Conservation (phyloP, 2,329 filamentous ascomycete genomes). For the Alternaria gansuensis region DNA sequence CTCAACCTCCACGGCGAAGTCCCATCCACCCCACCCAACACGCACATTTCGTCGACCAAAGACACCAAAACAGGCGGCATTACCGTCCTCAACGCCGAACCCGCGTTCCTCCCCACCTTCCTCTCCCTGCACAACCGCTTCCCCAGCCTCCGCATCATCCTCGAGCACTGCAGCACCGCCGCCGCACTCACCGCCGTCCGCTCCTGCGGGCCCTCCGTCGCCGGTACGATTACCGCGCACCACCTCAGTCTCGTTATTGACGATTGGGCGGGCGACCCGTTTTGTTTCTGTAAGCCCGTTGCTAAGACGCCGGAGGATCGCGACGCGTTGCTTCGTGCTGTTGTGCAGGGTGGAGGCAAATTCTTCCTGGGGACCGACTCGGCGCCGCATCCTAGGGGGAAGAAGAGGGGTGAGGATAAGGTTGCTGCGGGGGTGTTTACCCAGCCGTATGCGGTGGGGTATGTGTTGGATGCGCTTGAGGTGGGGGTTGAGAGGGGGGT, state of each 20-base stretch:
- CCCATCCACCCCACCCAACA: conserved; percentile 59
- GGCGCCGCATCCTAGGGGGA: conserved; percentile 71
- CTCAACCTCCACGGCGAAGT: conserved; percentile 94
- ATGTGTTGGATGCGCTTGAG: conserved; percentile 72
- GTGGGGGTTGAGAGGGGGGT: conserved; percentile 66
- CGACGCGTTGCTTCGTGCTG: conserved; percentile 73
- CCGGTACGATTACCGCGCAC: conserved; percentile 84
- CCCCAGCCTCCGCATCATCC: conserved; percentile 70
- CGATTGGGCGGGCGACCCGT: conserved; percentile 73
- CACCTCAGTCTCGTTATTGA: conserved; percentile 84
- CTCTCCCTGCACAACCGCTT: conserved; percentile 76
- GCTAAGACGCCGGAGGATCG: conserved; percentile 73
- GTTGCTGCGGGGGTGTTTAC: conserved; percentile 79
- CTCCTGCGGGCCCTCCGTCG: conserved; percentile 79
- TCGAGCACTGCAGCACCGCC: conserved; percentile 89
- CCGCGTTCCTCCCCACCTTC: conserved; percentile 82
- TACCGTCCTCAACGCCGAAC: conserved; percentile 71
- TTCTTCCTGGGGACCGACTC: conserved; percentile 79
- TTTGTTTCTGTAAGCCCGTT: conserved; percentile 81
- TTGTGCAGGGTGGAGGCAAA: conserved; percentile 63
- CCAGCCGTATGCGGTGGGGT: conserved; percentile 73
- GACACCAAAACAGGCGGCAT: conserved; percentile 35
- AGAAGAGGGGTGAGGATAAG: conserved; percentile 66
- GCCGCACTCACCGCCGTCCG: conserved; percentile 81
- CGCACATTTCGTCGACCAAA: conserved; percentile 24